Evolutionary conservation across 163 green algal species (phyloP).

Genomic region (Chlorella variabilis): DNA sequence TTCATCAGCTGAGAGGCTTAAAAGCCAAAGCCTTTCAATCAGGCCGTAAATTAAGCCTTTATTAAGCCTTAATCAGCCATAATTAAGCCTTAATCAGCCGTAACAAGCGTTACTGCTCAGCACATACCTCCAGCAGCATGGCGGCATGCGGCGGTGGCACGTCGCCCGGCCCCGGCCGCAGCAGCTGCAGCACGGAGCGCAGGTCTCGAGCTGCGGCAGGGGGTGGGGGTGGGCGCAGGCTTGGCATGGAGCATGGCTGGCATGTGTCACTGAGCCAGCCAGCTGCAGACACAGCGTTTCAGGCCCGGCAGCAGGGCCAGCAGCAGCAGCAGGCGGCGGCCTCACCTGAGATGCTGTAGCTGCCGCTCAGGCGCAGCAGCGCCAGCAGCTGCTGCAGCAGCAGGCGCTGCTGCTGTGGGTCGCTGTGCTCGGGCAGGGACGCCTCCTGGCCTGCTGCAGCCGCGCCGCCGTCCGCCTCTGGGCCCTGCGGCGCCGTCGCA

Average conservation of each 20-base stretch:
- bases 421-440: neutral
- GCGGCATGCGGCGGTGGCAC: neutral
- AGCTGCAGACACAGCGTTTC: too few species aligned
- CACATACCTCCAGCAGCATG: neutral
- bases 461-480: neutral
- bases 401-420: neutral
- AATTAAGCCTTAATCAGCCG: too few species aligned
- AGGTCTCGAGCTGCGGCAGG: conserved; percentile 41
- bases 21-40: too few species aligned
- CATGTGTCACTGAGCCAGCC: too few species aligned
- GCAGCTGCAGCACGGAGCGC: conserved; percentile 48
- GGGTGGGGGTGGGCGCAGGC: neutral
- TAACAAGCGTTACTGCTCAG: too few species aligned
- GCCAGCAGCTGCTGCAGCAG: conserved; percentile 46
- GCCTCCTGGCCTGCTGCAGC: neutral
- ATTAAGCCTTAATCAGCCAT: too few species aligned
- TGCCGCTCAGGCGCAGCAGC: conserved; percentile 49
- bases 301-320: too few species aligned
- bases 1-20: neutral
- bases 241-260: too few species aligned
- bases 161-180: conserved; percentile 12
- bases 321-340: too few species aligned
- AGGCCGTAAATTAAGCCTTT: too few species aligned
- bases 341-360: conserved; percentile 61
- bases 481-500: neutral